These are phyloP conservation scores for Penstemon eatonii DNA, from an alignment of 257 asterid genomes.

Conservation along the genomic window DNA sequence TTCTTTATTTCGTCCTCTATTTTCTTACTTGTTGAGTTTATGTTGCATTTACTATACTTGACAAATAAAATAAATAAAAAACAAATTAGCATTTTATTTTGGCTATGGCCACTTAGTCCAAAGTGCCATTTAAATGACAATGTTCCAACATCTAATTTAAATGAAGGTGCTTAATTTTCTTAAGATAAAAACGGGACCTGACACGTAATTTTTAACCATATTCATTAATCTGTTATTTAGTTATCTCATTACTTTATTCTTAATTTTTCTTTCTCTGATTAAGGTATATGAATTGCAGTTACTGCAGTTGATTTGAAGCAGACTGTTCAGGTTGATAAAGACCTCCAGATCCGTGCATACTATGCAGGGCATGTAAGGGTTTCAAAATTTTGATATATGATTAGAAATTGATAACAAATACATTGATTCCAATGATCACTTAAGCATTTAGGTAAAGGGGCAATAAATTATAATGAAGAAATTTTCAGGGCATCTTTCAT, in stretches of 20 bases:
- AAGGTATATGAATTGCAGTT: conserved; percentile 43
- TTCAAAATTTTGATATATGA: conserved; percentile 3
- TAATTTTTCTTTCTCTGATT: conserved; percentile 1
- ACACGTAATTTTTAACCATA: neutral
- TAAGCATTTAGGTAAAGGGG: neutral
- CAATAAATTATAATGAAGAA: neutral
- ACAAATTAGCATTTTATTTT: neutral
- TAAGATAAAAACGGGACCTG: too few species aligned
- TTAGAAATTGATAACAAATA: neutral
- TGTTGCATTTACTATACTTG: neutral
- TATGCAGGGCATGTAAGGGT: conserved; percentile 92
- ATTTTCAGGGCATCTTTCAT: neutral
- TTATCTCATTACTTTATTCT: conserved; percentile 16
- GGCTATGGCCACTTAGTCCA: neutral
- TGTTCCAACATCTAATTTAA: neutral
- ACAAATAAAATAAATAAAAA: neutral
- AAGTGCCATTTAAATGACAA: neutral
- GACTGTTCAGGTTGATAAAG: conserved; percentile 75
- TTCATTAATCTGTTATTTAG: neutral
- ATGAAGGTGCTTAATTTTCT: neutral
- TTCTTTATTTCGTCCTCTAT: neutral
- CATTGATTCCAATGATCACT: neutral
- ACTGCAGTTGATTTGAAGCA: conserved; percentile 91
- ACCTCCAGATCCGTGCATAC: conserved; percentile 88
- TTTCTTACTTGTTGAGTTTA: neutral